These are phyloP conservation scores for Huntiella moniliformis DNA, from an alignment of 2,329 filamentous ascomycete species.

Conservation along the genomic window DNA sequence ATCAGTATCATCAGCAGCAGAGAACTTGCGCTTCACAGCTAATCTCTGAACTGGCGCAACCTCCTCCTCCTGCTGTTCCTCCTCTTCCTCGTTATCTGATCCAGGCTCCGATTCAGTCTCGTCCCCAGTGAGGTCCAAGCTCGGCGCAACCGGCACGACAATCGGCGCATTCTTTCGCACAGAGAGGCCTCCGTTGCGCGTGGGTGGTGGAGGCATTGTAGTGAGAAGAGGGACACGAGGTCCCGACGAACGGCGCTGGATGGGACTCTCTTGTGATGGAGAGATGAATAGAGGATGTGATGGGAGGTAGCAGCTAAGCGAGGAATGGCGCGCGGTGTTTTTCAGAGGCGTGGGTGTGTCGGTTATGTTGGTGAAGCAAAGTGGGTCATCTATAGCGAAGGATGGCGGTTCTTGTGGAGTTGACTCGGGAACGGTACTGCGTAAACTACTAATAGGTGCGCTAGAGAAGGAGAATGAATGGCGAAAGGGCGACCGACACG, in stretches of 20 bases:
- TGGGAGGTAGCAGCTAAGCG: neutral
- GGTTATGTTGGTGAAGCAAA: neutral
- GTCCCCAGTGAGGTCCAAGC: constrained; percentile 4
- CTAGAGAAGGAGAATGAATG: constrained; percentile 48
- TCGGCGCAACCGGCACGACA: neutral
- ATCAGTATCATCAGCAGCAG: too few species aligned
- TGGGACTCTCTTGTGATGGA: neutral
- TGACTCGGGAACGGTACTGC: constrained; percentile 23
- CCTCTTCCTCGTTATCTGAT: neutral
- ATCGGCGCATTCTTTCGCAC: neutral
- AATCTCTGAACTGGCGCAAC: neutral
- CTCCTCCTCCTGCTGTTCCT: neutral
- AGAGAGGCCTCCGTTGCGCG: neutral
- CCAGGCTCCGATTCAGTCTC: constrained; percentile 16
- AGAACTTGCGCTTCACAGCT: too few species aligned
- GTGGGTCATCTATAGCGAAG: neutral
- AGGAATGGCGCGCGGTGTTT: neutral
- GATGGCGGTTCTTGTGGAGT: constrained; percentile 33
- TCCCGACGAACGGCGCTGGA: neutral
- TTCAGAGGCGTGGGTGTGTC: constrained; percentile 1
- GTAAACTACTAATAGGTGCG: constrained; percentile 20
- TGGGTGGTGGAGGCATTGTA: neutral
- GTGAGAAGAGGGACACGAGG: neutral
- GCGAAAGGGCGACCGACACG: constrained; percentile 47
- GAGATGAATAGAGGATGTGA: neutral